Base-by-base conservation (phyloP, 2,329 filamentous ascomycete genomes). In the Simplicillium sp. region DNA sequence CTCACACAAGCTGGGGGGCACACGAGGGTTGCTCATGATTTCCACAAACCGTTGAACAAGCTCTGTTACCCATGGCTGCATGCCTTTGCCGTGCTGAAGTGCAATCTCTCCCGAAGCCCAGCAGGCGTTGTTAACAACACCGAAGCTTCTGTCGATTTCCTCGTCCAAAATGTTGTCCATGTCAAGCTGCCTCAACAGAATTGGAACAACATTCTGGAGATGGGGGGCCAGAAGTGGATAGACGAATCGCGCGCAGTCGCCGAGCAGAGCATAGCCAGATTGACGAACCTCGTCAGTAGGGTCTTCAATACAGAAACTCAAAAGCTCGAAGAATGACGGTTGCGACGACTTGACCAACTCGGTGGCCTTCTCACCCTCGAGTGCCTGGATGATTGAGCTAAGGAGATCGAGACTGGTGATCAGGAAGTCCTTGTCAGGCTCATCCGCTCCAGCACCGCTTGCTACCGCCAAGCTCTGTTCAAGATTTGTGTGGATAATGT, bases 111-210 rank as follows among this genome's bases (percentile, higher is more conserved):
- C 92, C 17, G 81, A 82, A 7, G 89, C 94, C 92, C 92, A 98
- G 66, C 90, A 97, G 16, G 92, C 90, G 57, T 98, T 98, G 73
- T 97, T 98, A 44, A 97, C 81, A 25, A 97, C 89, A 45, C 88
- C 87, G 59, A 95, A 96, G 12, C 81, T 82, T 14, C 78, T 84
- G 48, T 94, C 87, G 36, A 87, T 80, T 45, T 88, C 84, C 51
- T 94, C 87, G 45, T 89, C 84, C 14, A 79, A 64, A 38, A 88
- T 75, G 41, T 72, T 73, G 46, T 88, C 83, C 49, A 95, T 69
- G 49, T 97, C 89, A 20, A 98, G 77, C 58, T 97, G 89, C 52
- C 80, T 78, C 48, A 96, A 75, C n/a, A 96, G 67, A 37, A 90
- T 80, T 1, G 87, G 84, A 56, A 97, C 67, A 41, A 97, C 73